Conservation (phyloP, 352 stramenopile genomes). For the Phytophthora boehmeriae region DNA sequence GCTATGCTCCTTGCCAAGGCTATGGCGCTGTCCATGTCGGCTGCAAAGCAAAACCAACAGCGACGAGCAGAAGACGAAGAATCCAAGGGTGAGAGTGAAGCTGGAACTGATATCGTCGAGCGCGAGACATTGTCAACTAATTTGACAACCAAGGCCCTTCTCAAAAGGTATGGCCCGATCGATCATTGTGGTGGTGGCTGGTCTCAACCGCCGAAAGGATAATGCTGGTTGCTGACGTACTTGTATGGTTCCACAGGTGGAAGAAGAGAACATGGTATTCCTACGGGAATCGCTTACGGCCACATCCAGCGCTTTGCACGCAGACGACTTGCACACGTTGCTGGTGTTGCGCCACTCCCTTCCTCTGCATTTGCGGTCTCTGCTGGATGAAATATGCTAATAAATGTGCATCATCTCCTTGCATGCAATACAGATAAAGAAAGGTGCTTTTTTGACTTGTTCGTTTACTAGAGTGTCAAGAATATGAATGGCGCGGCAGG, state of each 20-base stretch:
- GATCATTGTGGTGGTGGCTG: no score
- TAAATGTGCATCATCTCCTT: constrained; percentile 6
- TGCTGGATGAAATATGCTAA: constrained; percentile 47
- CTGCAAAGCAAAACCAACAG: constrained; percentile 55
- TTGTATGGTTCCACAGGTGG: constrained; percentile 43
- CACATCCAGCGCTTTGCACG: constrained; percentile 62
- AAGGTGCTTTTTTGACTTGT: no score
- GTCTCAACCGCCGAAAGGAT: no score
- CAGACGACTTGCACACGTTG: constrained; percentile 70
- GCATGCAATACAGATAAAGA: constrained; percentile 13
- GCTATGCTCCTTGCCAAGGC: constrained; percentile 88
- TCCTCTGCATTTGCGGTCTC: constrained; percentile 38
- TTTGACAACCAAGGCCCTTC: constrained; percentile 46
- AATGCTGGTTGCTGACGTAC: neutral
- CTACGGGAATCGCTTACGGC: constrained; percentile 51
- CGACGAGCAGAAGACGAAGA: constrained; percentile 45
- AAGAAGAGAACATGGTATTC: constrained; percentile 68
- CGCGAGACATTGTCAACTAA: constrained; percentile 25
- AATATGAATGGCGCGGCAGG: constrained; percentile 14
- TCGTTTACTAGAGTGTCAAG: no score
- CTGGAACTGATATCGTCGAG: constrained; percentile 8
- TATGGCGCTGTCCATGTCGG: constrained; percentile 90
- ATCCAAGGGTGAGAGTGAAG: constrained; percentile 34
- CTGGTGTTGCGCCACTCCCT: constrained; percentile 58
- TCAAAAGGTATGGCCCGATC: constrained; percentile 71